Base-by-base conservation (phyloP, 495 filamentous ascomycete species). In the Penicillium tannophilum region DNA sequence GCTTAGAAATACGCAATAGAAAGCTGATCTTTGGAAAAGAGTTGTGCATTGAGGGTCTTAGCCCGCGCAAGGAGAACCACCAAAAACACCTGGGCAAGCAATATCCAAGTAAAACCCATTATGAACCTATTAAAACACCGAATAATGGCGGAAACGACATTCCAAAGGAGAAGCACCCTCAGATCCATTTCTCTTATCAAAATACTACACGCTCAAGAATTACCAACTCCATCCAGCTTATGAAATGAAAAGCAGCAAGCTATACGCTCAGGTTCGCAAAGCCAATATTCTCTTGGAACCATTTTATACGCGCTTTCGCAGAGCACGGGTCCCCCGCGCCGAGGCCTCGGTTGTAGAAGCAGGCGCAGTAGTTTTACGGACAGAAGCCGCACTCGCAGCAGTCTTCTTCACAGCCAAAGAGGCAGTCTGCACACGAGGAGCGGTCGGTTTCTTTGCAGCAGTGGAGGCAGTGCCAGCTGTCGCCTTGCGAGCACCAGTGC, bases 401-500 rank as follows among this genome's bases (percentile, higher is more conserved):
- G 63, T 65, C 44, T 72, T 70, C 56, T 79, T 79, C 11, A 75
- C 68, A 42, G 72, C 70, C 31, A 69, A 59, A 8, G 74, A 72
- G 10, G 75, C 62, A n/a, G 66, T 63, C 51, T 76, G 72, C 33
- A 52, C 61, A 3, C 74, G 68, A 9, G 70, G 61, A 12, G 64
- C 66, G 8, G 77, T 56, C 0, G 73, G 68, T 53, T 78, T 81
- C 72, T 82, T 84, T 24, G 72, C 68, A 35, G 74, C 60, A 12
- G 72, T 65, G 16, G 73, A 72, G 12, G 77, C 79, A 57, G 82
- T 81, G 2, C 80, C 75, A 10, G 74, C 65, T 0, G 79, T 79
- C 14, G 72, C 74, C 60, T 83, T 85, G 46, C 78, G 76, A 12
- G 76, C 62, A 8, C 72, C 70, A 3, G 80, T 71, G 28, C 76